phyloP scores from a whole-genome alignment of 2,329 filamentous ascomycete genomes.

The Blastomyces emzantsi region DNA sequence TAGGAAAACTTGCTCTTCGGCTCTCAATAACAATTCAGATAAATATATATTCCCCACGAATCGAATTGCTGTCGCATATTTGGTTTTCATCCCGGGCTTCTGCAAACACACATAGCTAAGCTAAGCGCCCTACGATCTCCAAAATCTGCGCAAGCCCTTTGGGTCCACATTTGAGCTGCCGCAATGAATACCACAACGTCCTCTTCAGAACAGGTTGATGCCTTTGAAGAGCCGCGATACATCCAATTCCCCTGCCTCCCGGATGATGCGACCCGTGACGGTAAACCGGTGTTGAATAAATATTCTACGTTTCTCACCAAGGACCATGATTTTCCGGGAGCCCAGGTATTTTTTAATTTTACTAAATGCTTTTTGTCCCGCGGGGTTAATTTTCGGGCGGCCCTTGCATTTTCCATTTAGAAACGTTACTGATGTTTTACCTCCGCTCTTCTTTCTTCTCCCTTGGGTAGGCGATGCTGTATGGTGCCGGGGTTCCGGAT shows the following conservation, averaged over 20 bases:
- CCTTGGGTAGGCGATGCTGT: conserved; percentile 70
- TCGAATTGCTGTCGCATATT: not conserved
- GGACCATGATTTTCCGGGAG: conserved; percentile 82
- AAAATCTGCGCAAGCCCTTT: not conserved
- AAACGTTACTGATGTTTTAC: not conserved
- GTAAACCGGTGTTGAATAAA: conserved; percentile 63
- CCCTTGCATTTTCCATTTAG: conserved; percentile 11
- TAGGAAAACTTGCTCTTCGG: not conserved
- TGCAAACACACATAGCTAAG: not conserved
- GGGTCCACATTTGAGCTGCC: not conserved
- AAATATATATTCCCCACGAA: not conserved
- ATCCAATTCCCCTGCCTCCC: conserved; percentile 50
- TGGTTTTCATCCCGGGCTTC: not conserved
- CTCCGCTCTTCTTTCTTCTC: not conserved
- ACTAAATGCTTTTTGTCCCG: not conserved
- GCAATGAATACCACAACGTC: not conserved
- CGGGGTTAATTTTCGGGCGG: not conserved
- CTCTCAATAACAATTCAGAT: not conserved
- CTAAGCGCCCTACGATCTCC: not conserved
- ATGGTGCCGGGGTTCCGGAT: conserved; percentile 80
- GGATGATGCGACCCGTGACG: conserved; percentile 46
- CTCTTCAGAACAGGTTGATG: not conserved
- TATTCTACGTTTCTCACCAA: conserved; percentile 77
- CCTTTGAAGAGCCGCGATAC: conserved; percentile 41
- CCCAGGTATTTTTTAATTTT: conserved; percentile 52